Evolutionary conservation across 208 protist species (phyloP), one percentile per base, ranked within the genome.

Genomic region (Phytomonas francai): DNA sequence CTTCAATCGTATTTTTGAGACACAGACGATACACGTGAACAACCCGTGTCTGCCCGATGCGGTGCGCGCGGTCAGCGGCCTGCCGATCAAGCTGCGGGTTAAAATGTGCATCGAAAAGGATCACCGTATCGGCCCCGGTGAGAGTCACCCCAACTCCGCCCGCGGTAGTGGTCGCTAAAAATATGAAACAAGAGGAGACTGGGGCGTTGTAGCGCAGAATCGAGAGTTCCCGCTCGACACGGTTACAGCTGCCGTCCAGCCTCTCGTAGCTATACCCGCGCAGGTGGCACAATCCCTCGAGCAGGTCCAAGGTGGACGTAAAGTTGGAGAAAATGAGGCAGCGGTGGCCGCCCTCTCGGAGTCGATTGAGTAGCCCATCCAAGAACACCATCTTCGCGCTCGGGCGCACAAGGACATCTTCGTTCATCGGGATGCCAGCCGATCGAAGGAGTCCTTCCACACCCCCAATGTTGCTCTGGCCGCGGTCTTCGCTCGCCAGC

Each of bases 121-220:
- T 95, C 27, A 98, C 97, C 28, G 92, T 97, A 79, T 97, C 94
- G 8, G 96, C 85, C 4, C 91, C 98, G 0, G 96, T 97, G 5
- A 99, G 83, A 36, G 98, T 99, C 64, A 99, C 97, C 58, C 98
- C 98, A 6, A 99, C 89, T 30, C 98, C 98, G 63, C 98, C 98
- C 8, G 98, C 96, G 19, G 96, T 92, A 12, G 98, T 99, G 25
- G 89, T 97, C 25, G 99, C 77, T 11, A 99, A 78, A 72, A 99
- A 99, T 1, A 98, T 45, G 80, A 99, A 99, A 59, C 87, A 87
- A 8, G 76, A 74, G 12, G 84, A 93, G n/a, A 57, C 65, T 7
- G 81, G 79, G 66, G 84, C 73, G 71, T 98, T 98, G 88, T 95
- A 99, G 34, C 85, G 73, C 49, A 97, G 85, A 70, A 99, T 98